phyloP scores from a whole-genome alignment of 1,284 basidiomycete species.

The Leccinum cinnamomeum region DNA sequence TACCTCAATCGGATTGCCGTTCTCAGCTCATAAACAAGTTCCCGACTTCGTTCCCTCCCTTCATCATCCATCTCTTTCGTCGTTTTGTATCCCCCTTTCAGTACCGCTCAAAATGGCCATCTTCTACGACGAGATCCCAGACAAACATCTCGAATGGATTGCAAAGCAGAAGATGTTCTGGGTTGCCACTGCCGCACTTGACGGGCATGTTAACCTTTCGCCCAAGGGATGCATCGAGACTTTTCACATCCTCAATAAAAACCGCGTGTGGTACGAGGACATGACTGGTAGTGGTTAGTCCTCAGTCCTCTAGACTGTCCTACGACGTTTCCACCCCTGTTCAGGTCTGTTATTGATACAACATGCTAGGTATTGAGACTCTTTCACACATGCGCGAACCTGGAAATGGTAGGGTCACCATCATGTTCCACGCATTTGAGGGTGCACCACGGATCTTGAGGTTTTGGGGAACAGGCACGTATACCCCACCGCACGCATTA shows the following conservation, averaged over 20 bases:
- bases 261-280: conserved; percentile 60
- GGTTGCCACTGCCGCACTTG: conserved; percentile 56
- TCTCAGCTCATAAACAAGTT: background rate
- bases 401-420: conserved; percentile 52
- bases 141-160: conserved; percentile 49
- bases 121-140: conserved; percentile 45
- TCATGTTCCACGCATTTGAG: conserved; percentile 59
- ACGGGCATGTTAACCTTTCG: conserved; percentile 56
- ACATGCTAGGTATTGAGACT: conserved; percentile 50
- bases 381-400: conserved; percentile 56
- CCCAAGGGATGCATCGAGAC: conserved; percentile 42
- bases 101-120: conserved; percentile 28
- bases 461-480: conserved; percentile 54
- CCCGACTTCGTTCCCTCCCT: background rate
- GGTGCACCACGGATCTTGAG: conserved; percentile 45
- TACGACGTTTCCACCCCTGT: background rate
- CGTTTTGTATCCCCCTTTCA: background rate
- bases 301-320: background rate
- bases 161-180: conserved; percentile 56
- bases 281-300: conserved; percentile 54
- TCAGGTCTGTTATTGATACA: background rate
- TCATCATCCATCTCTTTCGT: background rate
- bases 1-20: background rate
- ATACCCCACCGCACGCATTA: too few species aligned
- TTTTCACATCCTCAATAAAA: conserved; percentile 51